Evolutionary conservation across 1,284 basidiomycete genomes (phyloP), one percentile per base, ranked within the genome.

Genomic region (Sphaerobolus stellatus): DNA sequence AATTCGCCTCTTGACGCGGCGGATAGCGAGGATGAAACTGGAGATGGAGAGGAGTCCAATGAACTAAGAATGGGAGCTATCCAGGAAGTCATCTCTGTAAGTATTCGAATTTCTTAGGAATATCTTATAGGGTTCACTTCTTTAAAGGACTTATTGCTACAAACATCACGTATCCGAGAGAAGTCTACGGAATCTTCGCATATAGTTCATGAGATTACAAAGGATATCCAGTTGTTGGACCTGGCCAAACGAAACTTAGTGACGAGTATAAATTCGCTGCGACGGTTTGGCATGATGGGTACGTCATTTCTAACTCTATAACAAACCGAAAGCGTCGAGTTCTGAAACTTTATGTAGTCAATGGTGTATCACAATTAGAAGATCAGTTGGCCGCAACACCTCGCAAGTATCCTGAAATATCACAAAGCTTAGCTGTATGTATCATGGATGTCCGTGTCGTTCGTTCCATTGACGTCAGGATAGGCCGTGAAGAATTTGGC

Each of bases 131-230:
- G 46, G 27, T 48, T 22, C 9, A 33, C 41, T 20, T 18, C 27
- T 38, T 40, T 29, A 55, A 56, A 96, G 94, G 92, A 95, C 66
- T 80, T 98, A 9, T 81, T 98, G 54, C 84, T 88, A 28, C 94
- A 98, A 73, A 94, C 98, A 83, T 92, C 90, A 24, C 86, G 88
- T 51, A 98, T 98, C 61, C 82, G 93, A 33, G 94, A 97, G 70
- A 96, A 98, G 70, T 93, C 94, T 0, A 90, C 92, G 0, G 94
- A 98, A 69, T 94, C 93, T 11, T 96, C 99, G 68, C 92, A 92
- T 1, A 93, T 98, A 46, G 97, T 99, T 31, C 82, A 90, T 56
- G 86, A 93, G 58, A 97, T 99, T 63, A 99, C 97, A 5, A 88
- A 92, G 61, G 97, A 99, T 69, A 98, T 99, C 54, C 94, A 98